Conservation (phyloP, 352 stramenopile genomes). For the Phytophthora melonis region DNA sequence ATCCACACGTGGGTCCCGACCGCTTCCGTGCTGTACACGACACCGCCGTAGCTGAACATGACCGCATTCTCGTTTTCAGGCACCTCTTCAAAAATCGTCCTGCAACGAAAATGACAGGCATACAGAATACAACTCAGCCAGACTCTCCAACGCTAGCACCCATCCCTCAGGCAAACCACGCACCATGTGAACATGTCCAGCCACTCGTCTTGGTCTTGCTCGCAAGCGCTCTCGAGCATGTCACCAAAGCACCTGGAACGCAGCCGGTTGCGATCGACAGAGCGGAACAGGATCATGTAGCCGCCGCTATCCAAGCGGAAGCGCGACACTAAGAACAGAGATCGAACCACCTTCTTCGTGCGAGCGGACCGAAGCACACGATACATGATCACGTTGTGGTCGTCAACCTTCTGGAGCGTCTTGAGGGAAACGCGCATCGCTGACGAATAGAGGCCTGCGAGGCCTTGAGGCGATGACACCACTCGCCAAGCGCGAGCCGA, state of each 20-base stretch:
- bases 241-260: conserved; percentile 9
- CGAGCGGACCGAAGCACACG: conserved; percentile 48
- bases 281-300: conserved; percentile 59
- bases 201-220: conserved; percentile 47
- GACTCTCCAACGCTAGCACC: background rate
- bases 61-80: conserved; percentile 39
- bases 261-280: conserved; percentile 42
- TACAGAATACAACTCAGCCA: too few species aligned
- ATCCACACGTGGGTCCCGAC: conserved; percentile 65
- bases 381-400: conserved; percentile 69
- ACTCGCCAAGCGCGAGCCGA: conserved; percentile 50
- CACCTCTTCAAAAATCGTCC: conserved; percentile 52
- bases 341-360: conserved; percentile 43
- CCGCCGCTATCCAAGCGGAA: conserved; percentile 49
- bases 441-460: conserved; percentile 57
- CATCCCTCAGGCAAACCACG: conserved; percentile 1
- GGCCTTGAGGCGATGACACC: conserved; percentile 35
- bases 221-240: conserved; percentile 1
- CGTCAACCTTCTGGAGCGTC: conserved; percentile 58
- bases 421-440: conserved; percentile 55
- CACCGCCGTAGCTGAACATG: conserved; percentile 61
- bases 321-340: conserved; percentile 56
- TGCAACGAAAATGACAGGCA: too few species aligned
- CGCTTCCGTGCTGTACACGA: conserved; percentile 48
- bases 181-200: conserved; percentile 72